phyloP scores from a whole-genome alignment of 345 rosid species.

The Viola odorata region DNA sequence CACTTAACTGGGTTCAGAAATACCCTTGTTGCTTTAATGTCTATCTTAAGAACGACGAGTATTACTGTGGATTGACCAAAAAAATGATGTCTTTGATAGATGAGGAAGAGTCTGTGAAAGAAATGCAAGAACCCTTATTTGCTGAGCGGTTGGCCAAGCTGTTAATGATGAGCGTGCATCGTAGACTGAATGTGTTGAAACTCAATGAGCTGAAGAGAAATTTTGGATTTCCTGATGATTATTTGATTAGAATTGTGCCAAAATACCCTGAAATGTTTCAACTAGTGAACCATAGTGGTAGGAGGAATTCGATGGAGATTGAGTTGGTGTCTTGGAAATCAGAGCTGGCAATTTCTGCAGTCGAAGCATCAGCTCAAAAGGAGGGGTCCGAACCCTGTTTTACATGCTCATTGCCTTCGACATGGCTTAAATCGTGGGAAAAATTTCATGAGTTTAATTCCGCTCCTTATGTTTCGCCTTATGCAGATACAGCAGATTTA shows the following conservation, averaged over 20 bases:
- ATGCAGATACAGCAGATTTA: conserved; percentile 32
- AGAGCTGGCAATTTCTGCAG: conserved; percentile 58
- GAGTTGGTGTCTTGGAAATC: conserved; percentile 74
- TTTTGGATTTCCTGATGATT: conserved; percentile 85
- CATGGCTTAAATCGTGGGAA: conserved; percentile 73
- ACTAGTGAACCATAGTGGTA: conserved; percentile 60
- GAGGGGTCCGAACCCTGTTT: conserved; percentile 54
- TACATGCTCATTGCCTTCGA: conserved; percentile 56
- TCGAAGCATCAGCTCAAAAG: conserved; percentile 55
- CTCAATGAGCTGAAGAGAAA: conserved; percentile 63
- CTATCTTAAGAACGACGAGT: conserved; percentile 53
- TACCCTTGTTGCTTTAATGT: conserved; percentile 88
- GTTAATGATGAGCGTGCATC: conserved; percentile 79
- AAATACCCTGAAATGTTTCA: conserved; percentile 55
- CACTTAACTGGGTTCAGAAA: conserved; percentile 84
- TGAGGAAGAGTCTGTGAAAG: conserved; percentile 73
- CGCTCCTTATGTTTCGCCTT: conserved; percentile 74
- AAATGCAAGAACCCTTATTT: conserved; percentile 51
- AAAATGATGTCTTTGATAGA: conserved; percentile 66
- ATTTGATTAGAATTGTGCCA: conserved; percentile 63
- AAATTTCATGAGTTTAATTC: conserved; percentile 69
- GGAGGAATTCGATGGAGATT: conserved; percentile 90
- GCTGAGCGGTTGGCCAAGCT: conserved; percentile 59
- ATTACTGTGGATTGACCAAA: conserved; percentile 61
- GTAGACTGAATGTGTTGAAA: conserved; percentile 65